Percentiles rank a stretch among this genome's conserved stretches.
Conservation (phyloP, 73 alveolate species). For the Symbiodinium pilosum region DNA sequence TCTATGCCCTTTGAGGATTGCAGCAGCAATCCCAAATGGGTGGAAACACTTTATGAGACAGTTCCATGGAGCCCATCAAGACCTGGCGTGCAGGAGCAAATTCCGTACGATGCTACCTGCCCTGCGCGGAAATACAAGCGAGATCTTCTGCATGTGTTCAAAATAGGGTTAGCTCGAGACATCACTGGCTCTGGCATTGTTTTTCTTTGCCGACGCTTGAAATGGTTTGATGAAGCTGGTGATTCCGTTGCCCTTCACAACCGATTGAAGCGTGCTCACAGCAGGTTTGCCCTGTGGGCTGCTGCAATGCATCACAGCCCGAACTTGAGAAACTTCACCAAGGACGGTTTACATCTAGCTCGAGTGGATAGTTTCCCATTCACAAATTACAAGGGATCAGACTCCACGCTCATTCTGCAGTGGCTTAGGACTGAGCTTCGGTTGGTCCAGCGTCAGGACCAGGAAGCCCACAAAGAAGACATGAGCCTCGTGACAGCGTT, state of each 20-base stretch:
- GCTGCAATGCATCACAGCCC: not conserved
- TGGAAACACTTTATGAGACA: not conserved
- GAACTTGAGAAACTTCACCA: not conserved
- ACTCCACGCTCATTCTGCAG: not conserved
- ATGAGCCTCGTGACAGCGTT: not conserved
- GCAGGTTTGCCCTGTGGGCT: not conserved
- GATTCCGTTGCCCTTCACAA: not conserved
- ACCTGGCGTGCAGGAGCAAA: not conserved
- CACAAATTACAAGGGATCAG: not conserved
- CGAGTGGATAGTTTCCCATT: not conserved
- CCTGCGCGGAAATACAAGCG: not conserved
- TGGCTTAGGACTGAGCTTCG: not conserved
- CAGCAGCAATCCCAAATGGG: not conserved
- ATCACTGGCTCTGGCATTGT: not conserved
- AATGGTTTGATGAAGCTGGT: not conserved
- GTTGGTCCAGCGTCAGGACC: not conserved
- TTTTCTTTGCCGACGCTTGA: not conserved
- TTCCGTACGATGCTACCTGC: not conserved
- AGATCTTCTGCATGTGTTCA: not conserved
- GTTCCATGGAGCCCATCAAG: not conserved
- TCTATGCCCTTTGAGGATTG: not conserved
- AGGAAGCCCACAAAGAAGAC: not conserved
- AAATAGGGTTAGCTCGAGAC: not conserved
- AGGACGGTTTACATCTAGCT: not conserved
- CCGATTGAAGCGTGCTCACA: not conserved